These are phyloP conservation scores for Spatholobus suberectus DNA, from an alignment of 306 rosid genomes.

Conservation along the genomic window DNA sequence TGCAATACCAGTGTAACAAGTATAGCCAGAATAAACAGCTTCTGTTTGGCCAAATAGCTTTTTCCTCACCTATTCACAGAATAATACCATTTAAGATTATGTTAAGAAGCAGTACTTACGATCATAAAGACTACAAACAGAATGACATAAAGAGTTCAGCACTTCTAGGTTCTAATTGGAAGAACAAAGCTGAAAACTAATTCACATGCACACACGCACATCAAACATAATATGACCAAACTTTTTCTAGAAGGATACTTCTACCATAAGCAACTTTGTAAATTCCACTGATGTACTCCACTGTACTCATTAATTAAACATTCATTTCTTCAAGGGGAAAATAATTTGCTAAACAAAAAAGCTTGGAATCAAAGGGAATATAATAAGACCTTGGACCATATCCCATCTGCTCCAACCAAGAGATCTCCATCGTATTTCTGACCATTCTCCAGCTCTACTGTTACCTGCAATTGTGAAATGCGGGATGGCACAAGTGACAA, in stretches of 20 bases:
- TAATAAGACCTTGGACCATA: slow-evolving; percentile 86
- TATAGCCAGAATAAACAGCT: slow-evolving; percentile 84
- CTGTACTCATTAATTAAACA: not conserved
- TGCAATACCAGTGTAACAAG: slow-evolving; percentile 96
- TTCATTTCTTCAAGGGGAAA: not conserved
- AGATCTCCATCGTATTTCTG: slow-evolving; percentile 86
- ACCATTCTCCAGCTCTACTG: slow-evolving; percentile 80
- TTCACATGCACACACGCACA: not conserved
- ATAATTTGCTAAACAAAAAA: slow-evolving; percentile 13
- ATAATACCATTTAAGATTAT: slow-evolving; percentile 10
- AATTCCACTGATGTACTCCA: slow-evolving; percentile 10
- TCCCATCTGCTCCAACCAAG: slow-evolving; percentile 98
- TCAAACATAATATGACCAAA: slow-evolving; percentile 5
- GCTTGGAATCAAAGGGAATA: slow-evolving; percentile 4
- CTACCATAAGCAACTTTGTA: not conserved
- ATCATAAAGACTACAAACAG: slow-evolving; percentile 17
- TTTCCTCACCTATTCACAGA: slow-evolving; percentile 72
- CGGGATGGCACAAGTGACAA: slow-evolving; percentile 37
- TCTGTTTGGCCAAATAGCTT: slow-evolving; percentile 76
- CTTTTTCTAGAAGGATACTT: slow-evolving; percentile 1
- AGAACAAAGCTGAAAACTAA: not conserved
- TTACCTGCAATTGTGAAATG: slow-evolving; percentile 61
- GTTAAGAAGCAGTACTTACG: not conserved
- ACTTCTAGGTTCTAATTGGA: slow-evolving; percentile 2
- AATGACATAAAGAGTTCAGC: not conserved